A percentile compares a stretch with the other conserved stretches of the same genome.
phyloP scores from a whole-genome alignment of 2,329 filamentous ascomycete species.

The Monosporascus sp. region DNA sequence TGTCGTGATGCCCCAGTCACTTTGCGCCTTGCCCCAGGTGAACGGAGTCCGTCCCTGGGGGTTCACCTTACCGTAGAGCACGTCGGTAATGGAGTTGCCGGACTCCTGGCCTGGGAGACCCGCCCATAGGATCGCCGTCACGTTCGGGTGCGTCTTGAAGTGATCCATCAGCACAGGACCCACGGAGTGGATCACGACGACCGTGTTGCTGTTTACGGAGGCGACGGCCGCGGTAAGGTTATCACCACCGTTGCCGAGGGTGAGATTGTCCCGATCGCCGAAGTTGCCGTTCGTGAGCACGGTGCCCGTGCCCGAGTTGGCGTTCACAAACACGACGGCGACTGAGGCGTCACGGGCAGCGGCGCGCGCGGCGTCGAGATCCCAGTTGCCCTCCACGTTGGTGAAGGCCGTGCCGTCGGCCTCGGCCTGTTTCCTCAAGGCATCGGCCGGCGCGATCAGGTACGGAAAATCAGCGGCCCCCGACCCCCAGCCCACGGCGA shows the following conservation, averaged over 20 bases:
- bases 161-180: conserved; percentile 75
- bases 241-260: conserved; percentile 79
- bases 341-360: conserved; percentile 17
- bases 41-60: conserved; percentile 72
- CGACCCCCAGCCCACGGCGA: conserved; percentile 75
- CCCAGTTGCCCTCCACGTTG: conserved; percentile 46
- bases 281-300: conserved; percentile 74
- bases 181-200: conserved; percentile 83
- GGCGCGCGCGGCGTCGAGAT: conserved; percentile 15
- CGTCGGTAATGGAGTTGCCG: conserved; percentile 70
- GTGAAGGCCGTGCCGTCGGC: conserved; percentile 52
- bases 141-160: conserved; percentile 63
- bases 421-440: conserved; percentile 57
- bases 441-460: conserved; percentile 66
- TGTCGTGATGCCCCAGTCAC: conserved; percentile 62
- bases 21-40: conserved; percentile 63
- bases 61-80: conserved; percentile 74
- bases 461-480: conserved; percentile 71
- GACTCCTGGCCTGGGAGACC: conserved; percentile 77
- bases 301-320: conserved; percentile 82
- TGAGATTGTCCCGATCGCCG: conserved; percentile 88
- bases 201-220: conserved; percentile 72
- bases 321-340: conserved; percentile 73
- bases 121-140: conserved; percentile 77
- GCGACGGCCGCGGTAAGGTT: conserved; percentile 74